Base-by-base conservation (phyloP, 495 filamentous ascomycete genomes). In the Mytilinidion resinicola region DNA sequence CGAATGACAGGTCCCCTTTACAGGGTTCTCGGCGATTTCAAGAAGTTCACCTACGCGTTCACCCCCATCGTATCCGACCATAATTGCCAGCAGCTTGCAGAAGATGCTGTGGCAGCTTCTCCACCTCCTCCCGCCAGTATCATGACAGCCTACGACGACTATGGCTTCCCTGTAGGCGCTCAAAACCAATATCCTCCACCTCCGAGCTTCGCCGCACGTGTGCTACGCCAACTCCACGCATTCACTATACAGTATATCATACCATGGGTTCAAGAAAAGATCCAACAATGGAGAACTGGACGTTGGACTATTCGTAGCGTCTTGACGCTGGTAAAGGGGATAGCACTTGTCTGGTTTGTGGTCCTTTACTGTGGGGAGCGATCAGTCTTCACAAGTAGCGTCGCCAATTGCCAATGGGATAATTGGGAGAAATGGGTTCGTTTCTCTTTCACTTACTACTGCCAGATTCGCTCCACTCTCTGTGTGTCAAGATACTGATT, bases 391-490 rank as follows among this genome's bases (percentile, higher is more conserved):
- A 73, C 77, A 42, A 78, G 78, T 50, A 81, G 76, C 55, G 77
- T 96, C 11, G 77, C 80, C 51, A 73, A 69, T n/a, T 98, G 93
- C 70, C 69, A 78, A 41, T 98, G 93, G 93, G 77, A 78, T 25
- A 79, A 77, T 47, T 98, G 93, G 93, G 93, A 96, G 73, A 78
- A 81, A 71, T 97, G 92, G 91, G 91, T 96, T 77, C 25, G 25
- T 30, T 30, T 30, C 25, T 30, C 25, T 6, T 30, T 30, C 2
- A 6, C 25, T 30, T 30, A 6, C 25, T 72, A 87, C 72, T 11
- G 7, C 66, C 41, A 36, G 46, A 43, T 53, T 1, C 47, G n/a
- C 33, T 11, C n/a, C 33, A 51, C 9, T 37, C 35, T 44, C n/a
- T 36, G 10, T 56, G 25, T n/a, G 3, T 49, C 12, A 14, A 30